These are phyloP conservation scores for Acrasis kona DNA, from an alignment of 78 protist species.

Conservation along the genomic window DNA sequence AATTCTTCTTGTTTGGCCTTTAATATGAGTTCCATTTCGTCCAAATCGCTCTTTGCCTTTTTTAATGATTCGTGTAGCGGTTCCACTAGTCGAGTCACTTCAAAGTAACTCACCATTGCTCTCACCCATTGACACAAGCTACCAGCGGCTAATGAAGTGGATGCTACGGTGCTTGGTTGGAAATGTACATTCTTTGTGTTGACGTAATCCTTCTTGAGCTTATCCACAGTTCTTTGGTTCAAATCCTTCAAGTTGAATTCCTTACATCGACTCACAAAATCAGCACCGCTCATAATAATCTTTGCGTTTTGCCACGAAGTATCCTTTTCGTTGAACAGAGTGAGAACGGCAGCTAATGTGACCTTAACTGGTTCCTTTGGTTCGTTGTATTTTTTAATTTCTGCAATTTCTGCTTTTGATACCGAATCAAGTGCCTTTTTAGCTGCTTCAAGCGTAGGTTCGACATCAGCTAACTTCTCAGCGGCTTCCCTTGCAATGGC, in stretches of 20 bases:
- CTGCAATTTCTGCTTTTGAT: slow-evolving; percentile 34
- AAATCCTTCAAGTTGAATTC: too few species aligned
- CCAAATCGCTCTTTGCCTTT: too few species aligned
- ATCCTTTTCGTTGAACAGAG: slow-evolving; percentile 39
- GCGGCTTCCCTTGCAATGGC: slow-evolving; percentile 29
- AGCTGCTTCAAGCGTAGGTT: slow-evolving; percentile 48
- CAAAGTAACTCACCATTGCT: slow-evolving; percentile 48
- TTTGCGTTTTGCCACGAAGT: slow-evolving; percentile 48
- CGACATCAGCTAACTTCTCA: slow-evolving; percentile 25
- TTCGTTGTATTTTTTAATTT: slow-evolving; percentile 12
- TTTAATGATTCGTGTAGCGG: too few species aligned
- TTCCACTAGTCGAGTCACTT: slow-evolving; percentile 44
- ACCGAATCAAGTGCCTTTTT: slow-evolving; percentile 38
- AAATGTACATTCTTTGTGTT: too few species aligned
- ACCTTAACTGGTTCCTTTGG: slow-evolving; percentile 42
- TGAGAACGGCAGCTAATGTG: slow-evolving; percentile 58
- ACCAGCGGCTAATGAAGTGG: slow-evolving; percentile 59
- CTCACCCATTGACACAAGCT: slow-evolving; percentile 71
- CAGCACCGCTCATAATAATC: too few species aligned
- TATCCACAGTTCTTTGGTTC: too few species aligned
- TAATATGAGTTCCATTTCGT: slow-evolving; percentile 16
- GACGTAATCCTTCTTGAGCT: too few species aligned
- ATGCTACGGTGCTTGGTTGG: too few species aligned
- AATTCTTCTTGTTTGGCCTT: slow-evolving; percentile 23
- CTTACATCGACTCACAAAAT: too few species aligned